Evolutionary conservation across 805 yeast species (phyloP), one percentile per base, ranked within the genome.

Genomic region (Nakazawaea siamensis): DNA sequence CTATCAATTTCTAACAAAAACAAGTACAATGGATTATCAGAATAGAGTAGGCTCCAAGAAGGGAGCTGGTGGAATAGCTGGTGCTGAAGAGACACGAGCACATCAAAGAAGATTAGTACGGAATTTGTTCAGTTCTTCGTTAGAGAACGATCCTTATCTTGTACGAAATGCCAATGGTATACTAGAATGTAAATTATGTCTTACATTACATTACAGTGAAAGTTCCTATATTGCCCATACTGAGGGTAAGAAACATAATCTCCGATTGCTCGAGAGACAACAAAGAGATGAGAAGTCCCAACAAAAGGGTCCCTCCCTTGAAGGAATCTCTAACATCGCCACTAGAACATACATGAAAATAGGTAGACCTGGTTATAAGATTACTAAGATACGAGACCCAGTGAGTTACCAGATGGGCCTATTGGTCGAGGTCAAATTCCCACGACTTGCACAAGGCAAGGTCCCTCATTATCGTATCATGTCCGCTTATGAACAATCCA

Each of bases 21-120:
- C n/a, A n/a, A n/a, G n/a, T n/a, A n/a, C n/a, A n/a, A 87, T 87
- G 97, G 95, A 87, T 54, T 84, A 84, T 51, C 88, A 85, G 43
- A 83, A 82, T 46, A 60, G 95, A 48, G 94, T 83, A 2, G 95
- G 95, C 29, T 80, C 94, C 5, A 87, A 87, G 57, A 77, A 84
- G 52, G 96, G 96, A 24, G 74, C 80, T 19, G 97, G 96, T 45
- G 96, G 95, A 5, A 65, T 87, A 14, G 96, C 95, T 1, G 82
- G 83, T 4, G 60, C 64, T 29, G 71, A 76, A 15, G 87, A 81
- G 43, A 64, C 78, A 5, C 82, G 83, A 47, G 71, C 76, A 4
- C 80, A 80, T 29, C 65, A 88, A 31, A 64, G 78, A 38, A 76
- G 76, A 38, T 68, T 94, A 25, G 70, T 86, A 7, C 69, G 76